Percentiles rank a stretch among this genome's conserved stretches.
Conservation (phyloP, 1,139 yeast genomes). For the Candida buenavistaensis region DNA sequence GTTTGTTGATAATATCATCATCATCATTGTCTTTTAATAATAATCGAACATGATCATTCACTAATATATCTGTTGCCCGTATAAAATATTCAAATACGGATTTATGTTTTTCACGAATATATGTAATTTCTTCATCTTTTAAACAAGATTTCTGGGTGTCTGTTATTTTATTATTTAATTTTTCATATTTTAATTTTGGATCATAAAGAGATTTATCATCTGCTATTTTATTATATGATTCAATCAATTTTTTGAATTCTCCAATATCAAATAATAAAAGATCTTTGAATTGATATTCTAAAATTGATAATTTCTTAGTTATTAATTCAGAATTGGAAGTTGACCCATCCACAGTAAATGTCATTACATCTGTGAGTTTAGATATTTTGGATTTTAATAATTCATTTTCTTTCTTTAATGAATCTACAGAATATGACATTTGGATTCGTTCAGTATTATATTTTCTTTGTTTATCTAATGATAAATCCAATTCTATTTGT, state of each 20-base stretch:
- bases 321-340: slow-evolving; percentile 16
- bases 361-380: slow-evolving; percentile 10
- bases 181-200: slow-evolving; percentile 52
- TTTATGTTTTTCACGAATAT: slow-evolving; percentile 48
- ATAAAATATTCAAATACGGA: slow-evolving; percentile 58
- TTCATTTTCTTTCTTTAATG: slow-evolving; percentile 38
- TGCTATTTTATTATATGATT: slow-evolving; percentile 53
- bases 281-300: slow-evolving; percentile 41
- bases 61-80: slow-evolving; percentile 58
- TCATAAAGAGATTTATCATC: slow-evolving; percentile 60
- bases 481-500: slow-evolving; percentile 35
- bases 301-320: slow-evolving; percentile 19
- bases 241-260: slow-evolving; percentile 43
- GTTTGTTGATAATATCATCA: slow-evolving; percentile 24
- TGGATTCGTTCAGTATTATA: slow-evolving; percentile 51
- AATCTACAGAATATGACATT: slow-evolving; percentile 41
- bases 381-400: slow-evolving; percentile 17
- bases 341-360: slow-evolving; percentile 20
- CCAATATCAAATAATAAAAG: slow-evolving; percentile 36
- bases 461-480: slow-evolving; percentile 49
- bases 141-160: slow-evolving; percentile 11
- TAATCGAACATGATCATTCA: slow-evolving; percentile 55
- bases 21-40: slow-evolving; percentile 34
- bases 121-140: slow-evolving; percentile 24
- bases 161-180: slow-evolving; percentile 26